Evolutionary conservation across 768 basidiomycete species (phyloP).

Genomic region (Hygrophorus russula): DNA sequence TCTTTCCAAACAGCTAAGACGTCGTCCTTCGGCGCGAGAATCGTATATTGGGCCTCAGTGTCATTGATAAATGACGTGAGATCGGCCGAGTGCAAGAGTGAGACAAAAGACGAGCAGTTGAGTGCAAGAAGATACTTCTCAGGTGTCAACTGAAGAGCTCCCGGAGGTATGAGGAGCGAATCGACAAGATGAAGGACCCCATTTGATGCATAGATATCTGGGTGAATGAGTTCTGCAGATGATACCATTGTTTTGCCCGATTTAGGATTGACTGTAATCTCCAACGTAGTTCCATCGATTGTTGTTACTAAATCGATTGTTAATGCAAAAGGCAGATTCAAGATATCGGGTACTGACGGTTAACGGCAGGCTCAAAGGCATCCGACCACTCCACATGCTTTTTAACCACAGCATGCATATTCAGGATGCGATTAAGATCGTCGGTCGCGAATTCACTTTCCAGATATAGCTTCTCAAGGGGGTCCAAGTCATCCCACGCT

Average conservation of each 20-base stretch:
- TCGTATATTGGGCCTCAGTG: constrained; percentile 63
- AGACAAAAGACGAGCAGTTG: constrained; percentile 86
- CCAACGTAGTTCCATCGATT: constrained; percentile 53
- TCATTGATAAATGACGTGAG: constrained; percentile 63
- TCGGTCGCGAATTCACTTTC: constrained; percentile 79
- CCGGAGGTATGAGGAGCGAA: constrained; percentile 67
- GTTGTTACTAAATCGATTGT: constrained; percentile 47
- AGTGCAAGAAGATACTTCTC: constrained; percentile 92
- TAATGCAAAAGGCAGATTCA: constrained; percentile 1
- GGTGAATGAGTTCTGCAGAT: constrained; percentile 49
- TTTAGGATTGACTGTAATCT: constrained; percentile 42
- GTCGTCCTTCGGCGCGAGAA: constrained; percentile 86
- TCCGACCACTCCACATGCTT: constrained; percentile 57
- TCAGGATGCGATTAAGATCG: constrained; percentile 68
- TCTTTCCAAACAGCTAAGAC: constrained; percentile 51
- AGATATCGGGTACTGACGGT: constrained; percentile 32
- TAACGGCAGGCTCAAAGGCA: constrained; percentile 38
- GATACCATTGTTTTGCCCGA: constrained; percentile 37
- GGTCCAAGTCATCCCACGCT: constrained; percentile 73
- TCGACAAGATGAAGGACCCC: constrained; percentile 90
- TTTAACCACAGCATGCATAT: constrained; percentile 61
- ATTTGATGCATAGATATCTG: constrained; percentile 88
- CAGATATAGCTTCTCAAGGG: constrained; percentile 75
- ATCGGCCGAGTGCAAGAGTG: constrained; percentile 74
- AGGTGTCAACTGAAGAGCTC: constrained; percentile 71